Conservation (phyloP, 192 early-diverging fungal genomes). For the Helicostylum pulchrum region DNA sequence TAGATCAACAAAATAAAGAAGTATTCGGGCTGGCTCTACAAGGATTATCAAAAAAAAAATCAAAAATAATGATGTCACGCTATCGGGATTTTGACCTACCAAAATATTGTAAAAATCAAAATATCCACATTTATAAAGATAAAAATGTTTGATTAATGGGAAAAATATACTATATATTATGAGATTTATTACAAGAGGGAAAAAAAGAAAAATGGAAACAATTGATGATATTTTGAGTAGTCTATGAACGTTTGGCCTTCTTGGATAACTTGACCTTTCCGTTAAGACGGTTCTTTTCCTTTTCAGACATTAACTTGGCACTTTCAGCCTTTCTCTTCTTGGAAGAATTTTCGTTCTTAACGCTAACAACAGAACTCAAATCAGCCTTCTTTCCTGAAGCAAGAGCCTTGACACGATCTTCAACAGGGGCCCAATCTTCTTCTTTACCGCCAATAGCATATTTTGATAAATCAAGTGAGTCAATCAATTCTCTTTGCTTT, state of each 20-base stretch:
- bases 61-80: too few species aligned
- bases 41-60: too few species aligned
- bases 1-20: not conserved
- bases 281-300: slow-evolving; percentile 39
- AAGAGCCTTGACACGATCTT: slow-evolving; percentile 53
- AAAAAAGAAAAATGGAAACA: too few species aligned
- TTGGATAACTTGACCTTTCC: slow-evolving; percentile 37
- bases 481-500: slow-evolving; percentile 80
- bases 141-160: too few species aligned
- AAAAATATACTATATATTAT: too few species aligned
- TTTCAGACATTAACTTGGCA: slow-evolving; percentile 42
- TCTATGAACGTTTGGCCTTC: slow-evolving; percentile 36
- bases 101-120: too few species aligned
- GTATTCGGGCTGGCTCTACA: not conserved
- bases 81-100: too few species aligned
- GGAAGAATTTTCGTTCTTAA: slow-evolving; percentile 64
- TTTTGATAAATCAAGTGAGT: slow-evolving; percentile 67
- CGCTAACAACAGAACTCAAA: slow-evolving; percentile 62
- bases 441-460: slow-evolving; percentile 68
- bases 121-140: too few species aligned
- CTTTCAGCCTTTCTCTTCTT: slow-evolving; percentile 54
- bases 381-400: slow-evolving; percentile 46
- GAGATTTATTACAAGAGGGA: too few species aligned
- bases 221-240: too few species aligned
- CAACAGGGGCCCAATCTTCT: slow-evolving; percentile 72